A percentile compares a stretch with the other conserved stretches of the same genome.
These are phyloP conservation scores for Karstenula rhodostoma DNA, from an alignment of 2,329 filamentous ascomycete genomes.

Conservation along the genomic window DNA sequence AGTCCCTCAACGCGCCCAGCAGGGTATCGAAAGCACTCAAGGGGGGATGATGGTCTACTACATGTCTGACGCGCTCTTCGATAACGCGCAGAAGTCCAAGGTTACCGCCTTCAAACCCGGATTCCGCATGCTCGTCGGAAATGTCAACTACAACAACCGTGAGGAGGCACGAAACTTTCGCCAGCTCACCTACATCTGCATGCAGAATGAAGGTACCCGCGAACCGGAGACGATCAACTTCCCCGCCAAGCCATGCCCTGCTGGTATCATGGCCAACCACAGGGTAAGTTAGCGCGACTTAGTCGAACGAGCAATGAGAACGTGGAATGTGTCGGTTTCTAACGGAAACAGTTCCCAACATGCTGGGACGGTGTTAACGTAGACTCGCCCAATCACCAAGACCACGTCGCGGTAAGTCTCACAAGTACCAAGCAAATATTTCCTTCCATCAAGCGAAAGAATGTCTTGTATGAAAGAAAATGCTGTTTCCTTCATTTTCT, in stretches of 20 bases:
- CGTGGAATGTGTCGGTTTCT: no score
- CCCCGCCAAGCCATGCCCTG: slow-evolving; percentile 49
- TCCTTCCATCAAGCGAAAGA: no score
- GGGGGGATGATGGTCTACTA: slow-evolving; percentile 43
- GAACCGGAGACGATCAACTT: slow-evolving; percentile 49
- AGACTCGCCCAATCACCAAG: slow-evolving; percentile 64
- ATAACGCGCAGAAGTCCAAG: slow-evolving; percentile 41
- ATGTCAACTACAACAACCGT: slow-evolving; percentile 41
- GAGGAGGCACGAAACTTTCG: slow-evolving; percentile 39
- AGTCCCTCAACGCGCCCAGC: slow-evolving; percentile 51
- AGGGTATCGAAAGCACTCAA: slow-evolving; percentile 53
- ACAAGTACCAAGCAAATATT: no score
- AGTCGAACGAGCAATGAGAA: no score
- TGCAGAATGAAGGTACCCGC: slow-evolving; percentile 44
- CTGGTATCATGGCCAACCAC: slow-evolving; percentile 48
- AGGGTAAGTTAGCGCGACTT: neutral
- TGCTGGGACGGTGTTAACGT: slow-evolving; percentile 61
- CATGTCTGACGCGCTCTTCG: slow-evolving; percentile 42
- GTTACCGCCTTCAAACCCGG: slow-evolving; percentile 54
- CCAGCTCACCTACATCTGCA: slow-evolving; percentile 40
- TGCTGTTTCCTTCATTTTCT: no score
- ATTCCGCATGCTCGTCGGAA: slow-evolving; percentile 59
- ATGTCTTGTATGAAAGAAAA: no score
- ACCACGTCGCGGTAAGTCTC: slow-evolving; percentile 51
- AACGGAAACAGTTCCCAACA: neutral